phyloP scores from a whole-genome alignment of 2,329 filamentous ascomycete genomes.

The Alternaria angustiovoidea region DNA sequence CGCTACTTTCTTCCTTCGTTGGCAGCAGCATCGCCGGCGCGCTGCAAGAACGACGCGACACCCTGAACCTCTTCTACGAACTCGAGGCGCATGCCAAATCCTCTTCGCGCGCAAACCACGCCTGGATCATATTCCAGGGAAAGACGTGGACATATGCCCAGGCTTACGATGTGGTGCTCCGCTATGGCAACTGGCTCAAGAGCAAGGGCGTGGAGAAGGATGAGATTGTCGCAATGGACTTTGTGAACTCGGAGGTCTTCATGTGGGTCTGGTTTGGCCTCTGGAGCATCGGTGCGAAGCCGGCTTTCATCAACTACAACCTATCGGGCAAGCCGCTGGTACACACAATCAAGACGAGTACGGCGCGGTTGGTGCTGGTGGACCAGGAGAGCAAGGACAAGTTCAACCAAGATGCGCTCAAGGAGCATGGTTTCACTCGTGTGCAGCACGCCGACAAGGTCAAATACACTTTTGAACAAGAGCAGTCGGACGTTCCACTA shows the following conservation, averaged over 20 bases:
- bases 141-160: slow-evolving; percentile 46
- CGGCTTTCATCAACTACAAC: slow-evolving; percentile 53
- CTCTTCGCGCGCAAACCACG: slow-evolving; percentile 31
- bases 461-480: slow-evolving; percentile 35
- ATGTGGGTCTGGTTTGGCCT: slow-evolving; percentile 51
- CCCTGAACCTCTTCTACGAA: slow-evolving; percentile 63
- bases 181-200: slow-evolving; percentile 50
- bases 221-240: slow-evolving; percentile 52
- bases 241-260: slow-evolving; percentile 48
- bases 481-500: slow-evolving; percentile 28
- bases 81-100: slow-evolving; percentile 45
- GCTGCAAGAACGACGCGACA: slow-evolving; percentile 64
- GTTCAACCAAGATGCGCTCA: slow-evolving; percentile 37
- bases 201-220: slow-evolving; percentile 44
- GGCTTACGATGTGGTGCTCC: slow-evolving; percentile 44
- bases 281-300: slow-evolving; percentile 50
- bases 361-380: slow-evolving; percentile 65
- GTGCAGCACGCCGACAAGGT: slow-evolving; percentile 18
- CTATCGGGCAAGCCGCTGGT: slow-evolving; percentile 46
- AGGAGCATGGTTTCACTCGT: slow-evolving; percentile 39
- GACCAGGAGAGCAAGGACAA: slow-evolving; percentile 59
- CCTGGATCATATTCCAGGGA: slow-evolving; percentile 47
- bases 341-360: slow-evolving; percentile 66
- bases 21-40: slow-evolving; percentile 56
- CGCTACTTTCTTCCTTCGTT: slow-evolving; percentile 64